These are phyloP conservation scores for Lentithecium fluviatile DNA, from an alignment of 495 filamentous ascomycete genomes.

Conservation along the genomic window DNA sequence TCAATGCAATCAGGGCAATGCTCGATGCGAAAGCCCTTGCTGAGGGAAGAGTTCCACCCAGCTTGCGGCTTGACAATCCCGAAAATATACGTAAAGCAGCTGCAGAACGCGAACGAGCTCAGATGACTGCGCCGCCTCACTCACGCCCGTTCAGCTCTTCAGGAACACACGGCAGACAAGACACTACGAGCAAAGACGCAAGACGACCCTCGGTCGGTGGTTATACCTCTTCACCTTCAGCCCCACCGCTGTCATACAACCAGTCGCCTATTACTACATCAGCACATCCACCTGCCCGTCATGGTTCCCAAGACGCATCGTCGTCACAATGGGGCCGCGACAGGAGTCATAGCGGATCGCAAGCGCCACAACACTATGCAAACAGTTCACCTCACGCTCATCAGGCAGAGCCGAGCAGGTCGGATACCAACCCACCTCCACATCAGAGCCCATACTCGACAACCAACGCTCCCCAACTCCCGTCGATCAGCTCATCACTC, in stretches of 20 bases:
- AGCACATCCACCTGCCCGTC: conserved; percentile 5
- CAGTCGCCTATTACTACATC: conserved; percentile 5
- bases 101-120: not conserved
- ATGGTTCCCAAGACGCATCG: conserved; percentile 7
- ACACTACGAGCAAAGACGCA: not conserved
- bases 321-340: conserved; percentile 3
- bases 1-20: not conserved
- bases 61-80: not conserved
- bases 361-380: conserved; percentile 6
- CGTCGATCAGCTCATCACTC: conserved; percentile 7
- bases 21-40: not conserved
- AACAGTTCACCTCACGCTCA: conserved; percentile 1
- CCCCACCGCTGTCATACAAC: conserved; percentile 2
- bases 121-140: conserved; percentile 2
- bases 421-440: conserved; percentile 10
- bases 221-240: conserved; percentile 2
- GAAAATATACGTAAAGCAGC: not conserved
- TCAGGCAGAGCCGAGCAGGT: conserved; percentile 1
- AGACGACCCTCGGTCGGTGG: conserved; percentile 5
- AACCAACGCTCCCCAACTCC: conserved; percentile 3
- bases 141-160: conserved; percentile 8
- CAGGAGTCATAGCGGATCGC: conserved; percentile 13
- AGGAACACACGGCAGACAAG: not conserved
- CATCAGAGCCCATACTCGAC: conserved; percentile 31
- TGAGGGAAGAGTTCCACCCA: not conserved